These are phyloP conservation scores for Globisporangium iwayamae DNA, from an alignment of 352 stramenopile species.

Conservation along the genomic window DNA sequence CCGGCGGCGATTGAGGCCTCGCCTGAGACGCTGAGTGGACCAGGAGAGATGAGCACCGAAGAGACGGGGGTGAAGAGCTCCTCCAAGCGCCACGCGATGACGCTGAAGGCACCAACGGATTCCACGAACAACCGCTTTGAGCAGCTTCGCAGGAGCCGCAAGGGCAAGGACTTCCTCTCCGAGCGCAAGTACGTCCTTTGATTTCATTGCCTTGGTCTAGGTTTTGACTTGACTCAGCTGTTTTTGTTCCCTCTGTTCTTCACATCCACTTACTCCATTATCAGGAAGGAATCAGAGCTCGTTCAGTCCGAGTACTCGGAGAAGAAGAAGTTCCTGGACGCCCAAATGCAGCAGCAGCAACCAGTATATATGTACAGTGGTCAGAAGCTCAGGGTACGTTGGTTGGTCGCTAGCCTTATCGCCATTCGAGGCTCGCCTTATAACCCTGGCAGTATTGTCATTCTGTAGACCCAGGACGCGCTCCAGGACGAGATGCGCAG, in stretches of 20 bases:
- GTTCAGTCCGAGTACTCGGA: constrained; percentile 32
- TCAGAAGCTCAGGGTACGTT: constrained; percentile 74
- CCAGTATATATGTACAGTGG: constrained; percentile 86
- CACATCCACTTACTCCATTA: neutral
- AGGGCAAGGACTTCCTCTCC: constrained; percentile 57
- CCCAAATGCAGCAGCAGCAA: constrained; percentile 7
- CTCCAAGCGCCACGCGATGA: constrained; percentile 12
- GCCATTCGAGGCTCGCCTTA: neutral
- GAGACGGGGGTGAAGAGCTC: neutral
- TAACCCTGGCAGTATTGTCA: neutral
- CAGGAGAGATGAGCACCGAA: neutral
- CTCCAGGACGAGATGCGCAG: constrained; percentile 79
- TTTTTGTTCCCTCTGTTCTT: neutral
- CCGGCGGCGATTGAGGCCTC: neutral
- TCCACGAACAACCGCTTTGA: constrained; percentile 71
- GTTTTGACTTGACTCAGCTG: neutral
- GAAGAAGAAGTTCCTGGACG: constrained; percentile 37
- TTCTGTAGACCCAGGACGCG: constrained; percentile 65
- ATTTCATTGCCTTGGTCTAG: neutral
- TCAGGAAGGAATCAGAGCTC: constrained; percentile 28
- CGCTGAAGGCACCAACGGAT: constrained; percentile 73
- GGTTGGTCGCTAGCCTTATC: neutral
- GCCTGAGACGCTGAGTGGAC: neutral
- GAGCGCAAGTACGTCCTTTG: constrained; percentile 29
- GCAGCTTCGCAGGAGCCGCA: constrained; percentile 32